Base-by-base conservation (phyloP, 441 rosid species). In the Omphalea diandra region DNA sequence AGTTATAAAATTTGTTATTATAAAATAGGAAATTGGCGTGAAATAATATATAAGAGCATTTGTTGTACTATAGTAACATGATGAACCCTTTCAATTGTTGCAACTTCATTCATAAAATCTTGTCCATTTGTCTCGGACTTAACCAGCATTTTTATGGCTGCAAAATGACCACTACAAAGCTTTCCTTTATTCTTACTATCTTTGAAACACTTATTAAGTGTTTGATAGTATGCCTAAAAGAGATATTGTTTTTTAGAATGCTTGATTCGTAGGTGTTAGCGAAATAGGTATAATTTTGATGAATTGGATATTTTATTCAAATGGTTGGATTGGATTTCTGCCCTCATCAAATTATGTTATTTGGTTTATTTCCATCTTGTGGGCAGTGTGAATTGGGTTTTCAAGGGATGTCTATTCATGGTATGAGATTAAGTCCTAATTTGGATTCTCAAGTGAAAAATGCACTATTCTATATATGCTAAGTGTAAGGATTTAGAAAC, bases 211-310 rank as follows among this genome's bases (percentile, higher is more conserved):
- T 31, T 84, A 68, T 3, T 52, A 29, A 63, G 6, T 88, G 84
- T 86, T 85, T 68, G 92, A 84, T 33, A 76, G 77, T 79, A 90
- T 88, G 88, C 85, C 81, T 63, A 79, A 72, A 0, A 85, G 88
- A 80, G 92, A 90, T 75, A 78, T 75, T 7, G 87, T 90, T 64
- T 75, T 84, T 65, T 90, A 94, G 96, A 90, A 90, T 63, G 91
- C 17, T 67, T 88, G 68, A 87, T 90, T 50, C 83, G 84, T 68
- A 93, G 91, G 62, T 88, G 80, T 46, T 87, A 94, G 6, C 71
- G 84, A 41, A 85, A 81, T 35, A 85, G 90, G n/a, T 78, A 50
- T 47, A 83, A 78, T 43, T 57, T 29, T 52, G 63, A 77, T 29
- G 89, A 86, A 8, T 73, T 85, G 77, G 35, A 70, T 67, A 72